Percentiles rank a stretch among this genome's conserved stretches.
These are phyloP conservation scores for Aspergillus costaricaensis DNA, from an alignment of 2,329 filamentous ascomycete genomes.

Conservation along the genomic window DNA sequence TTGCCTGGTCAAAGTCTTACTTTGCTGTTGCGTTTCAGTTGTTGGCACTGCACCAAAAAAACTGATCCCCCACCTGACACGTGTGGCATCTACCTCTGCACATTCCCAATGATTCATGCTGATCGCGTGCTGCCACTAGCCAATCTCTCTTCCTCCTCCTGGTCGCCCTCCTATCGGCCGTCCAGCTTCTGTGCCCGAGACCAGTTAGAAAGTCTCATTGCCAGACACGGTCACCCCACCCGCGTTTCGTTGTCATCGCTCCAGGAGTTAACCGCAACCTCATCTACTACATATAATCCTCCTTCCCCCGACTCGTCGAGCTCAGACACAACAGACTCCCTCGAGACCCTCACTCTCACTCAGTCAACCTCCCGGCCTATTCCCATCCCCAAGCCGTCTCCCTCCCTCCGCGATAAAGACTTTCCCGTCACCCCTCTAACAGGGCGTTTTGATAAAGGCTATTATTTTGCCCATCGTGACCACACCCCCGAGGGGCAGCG, in stretches of 20 bases:
- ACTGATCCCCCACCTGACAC: conserved; percentile 29
- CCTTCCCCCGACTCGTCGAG: conserved; percentile 34
- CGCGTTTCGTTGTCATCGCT: conserved; percentile 42
- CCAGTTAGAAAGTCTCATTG: conserved; percentile 41
- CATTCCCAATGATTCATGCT: conserved; percentile 27
- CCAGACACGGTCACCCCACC: conserved; percentile 42
- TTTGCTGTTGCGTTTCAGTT: conserved; percentile 12
- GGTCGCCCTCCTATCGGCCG: conserved; percentile 29
- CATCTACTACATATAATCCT: conserved; percentile 39
- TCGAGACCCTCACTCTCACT: conserved; percentile 32
- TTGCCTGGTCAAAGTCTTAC: conserved; percentile 10
- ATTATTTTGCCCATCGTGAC: conserved; percentile 37
- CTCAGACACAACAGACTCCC: conserved; percentile 23
- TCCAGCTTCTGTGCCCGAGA: conserved; percentile 31
- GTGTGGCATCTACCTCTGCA: conserved; percentile 30
- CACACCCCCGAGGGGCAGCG: conserved; percentile 23
- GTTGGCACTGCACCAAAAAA: conserved; percentile 5
- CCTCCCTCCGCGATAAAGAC: conserved; percentile 31
- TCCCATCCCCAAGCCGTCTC: conserved; percentile 35
- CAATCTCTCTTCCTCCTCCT: conserved; percentile 26
- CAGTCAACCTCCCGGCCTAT: conserved; percentile 37
- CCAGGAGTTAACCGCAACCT: conserved; percentile 40
- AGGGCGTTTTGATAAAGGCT: conserved; percentile 39
- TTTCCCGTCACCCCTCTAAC: conserved; percentile 42
- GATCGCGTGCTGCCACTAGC: conserved; percentile 27